Evolutionary conservation across 2,329 filamentous ascomycete genomes (phyloP), one percentile per base, ranked within the genome.

Genomic region (Apiospora saccharicola): DNA sequence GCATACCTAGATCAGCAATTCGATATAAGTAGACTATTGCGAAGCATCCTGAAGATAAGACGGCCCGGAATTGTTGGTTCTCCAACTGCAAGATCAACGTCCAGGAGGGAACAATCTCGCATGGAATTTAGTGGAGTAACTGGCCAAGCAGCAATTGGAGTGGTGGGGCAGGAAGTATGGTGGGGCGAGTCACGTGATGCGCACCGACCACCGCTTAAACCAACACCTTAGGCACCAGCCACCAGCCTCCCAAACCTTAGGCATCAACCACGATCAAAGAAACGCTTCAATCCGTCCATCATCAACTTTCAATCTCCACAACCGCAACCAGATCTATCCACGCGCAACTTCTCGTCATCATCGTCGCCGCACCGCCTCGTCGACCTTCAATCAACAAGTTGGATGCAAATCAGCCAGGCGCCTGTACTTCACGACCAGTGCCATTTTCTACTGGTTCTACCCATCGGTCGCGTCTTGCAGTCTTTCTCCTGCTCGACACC

Each of bases 381-480:
- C 44, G 16, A 7, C 5, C 44, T 1, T 47, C 16, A 47, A 47
- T 47, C 16, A 47, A 47, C 44, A 47, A 16, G 16, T 57, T 26
- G 51, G 26, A 34, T 57, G 51, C 51, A 57, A 19, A 34, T 13
- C 51, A 34, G 51, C 22, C 51, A 3, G 51, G 26, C 51, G 51
- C 51, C 51, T 57, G 51, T 57, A 57, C 51, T 57, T 57, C 51
- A 57, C 51, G 51, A 26, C 51, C 51, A 57, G 51, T 57, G 51
- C 51, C 51, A 14, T 57, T 30, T 16, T 57, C 26, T 57, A 57
- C 51, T 57, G 51, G 51, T 57, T 57, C 51, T 57, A 57, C 51
- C 51, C 51, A 57, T 22, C 51, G 51, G 51, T 57, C 51, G 51
- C 51, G 51, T 57, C 51, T 47, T 47, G 44, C 19, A 47, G 44